Conservation (phyloP, 352 stramenopile genomes). For the Globisporangium cylindrosporum region DNA sequence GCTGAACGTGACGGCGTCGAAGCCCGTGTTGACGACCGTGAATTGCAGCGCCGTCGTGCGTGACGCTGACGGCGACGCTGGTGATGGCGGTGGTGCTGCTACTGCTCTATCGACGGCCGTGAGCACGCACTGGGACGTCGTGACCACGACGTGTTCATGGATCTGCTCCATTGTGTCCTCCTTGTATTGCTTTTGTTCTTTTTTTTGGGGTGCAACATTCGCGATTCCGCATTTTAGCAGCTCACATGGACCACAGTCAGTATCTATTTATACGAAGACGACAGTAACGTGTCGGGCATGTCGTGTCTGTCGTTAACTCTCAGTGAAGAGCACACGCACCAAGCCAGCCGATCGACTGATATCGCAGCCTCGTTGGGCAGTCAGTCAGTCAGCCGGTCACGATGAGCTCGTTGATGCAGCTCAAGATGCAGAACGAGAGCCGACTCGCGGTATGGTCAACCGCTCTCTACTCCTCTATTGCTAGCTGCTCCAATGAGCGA, state of each 20-base stretch:
- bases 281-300: too few relatives aligned
- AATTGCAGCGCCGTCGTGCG: conserved; percentile 34
- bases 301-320: background rate
- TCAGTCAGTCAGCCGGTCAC: background rate
- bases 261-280: too few relatives aligned
- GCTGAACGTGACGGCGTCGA: conserved; percentile 32
- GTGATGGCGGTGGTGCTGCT: background rate
- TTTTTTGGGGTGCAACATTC: too few relatives aligned
- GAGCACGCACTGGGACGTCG: conserved; percentile 25
- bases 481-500: background rate
- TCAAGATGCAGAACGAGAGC: conserved; percentile 83
- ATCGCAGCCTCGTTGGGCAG: background rate
- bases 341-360: background rate
- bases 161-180: conserved; percentile 18
- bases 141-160: conserved; percentile 31
- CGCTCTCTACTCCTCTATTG: background rate
- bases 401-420: conserved; percentile 81
- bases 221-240: too few relatives aligned
- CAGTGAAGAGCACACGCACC: background rate
- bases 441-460: conserved; percentile 45
- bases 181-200: background rate
- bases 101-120: background rate
- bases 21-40: conserved; percentile 36
- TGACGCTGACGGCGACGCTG: background rate
- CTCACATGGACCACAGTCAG: too few relatives aligned